Conservation (phyloP, 306 rosid genomes). For the Vigna radiata region DNA sequence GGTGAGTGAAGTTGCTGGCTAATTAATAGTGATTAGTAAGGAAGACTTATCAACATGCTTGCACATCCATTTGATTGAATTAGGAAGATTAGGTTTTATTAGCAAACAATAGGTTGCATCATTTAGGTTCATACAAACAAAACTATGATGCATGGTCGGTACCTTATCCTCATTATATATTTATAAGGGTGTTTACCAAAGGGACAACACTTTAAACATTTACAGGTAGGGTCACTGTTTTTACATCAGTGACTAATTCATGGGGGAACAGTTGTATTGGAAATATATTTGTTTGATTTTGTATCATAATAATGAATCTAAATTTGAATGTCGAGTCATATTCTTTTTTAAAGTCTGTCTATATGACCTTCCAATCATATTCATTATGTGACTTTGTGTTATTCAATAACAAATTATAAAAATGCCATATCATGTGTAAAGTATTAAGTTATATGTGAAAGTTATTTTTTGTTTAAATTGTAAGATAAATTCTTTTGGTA, state of each 20-base stretch:
- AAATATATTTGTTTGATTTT: no score
- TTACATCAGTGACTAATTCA: neutral
- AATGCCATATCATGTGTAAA: neutral
- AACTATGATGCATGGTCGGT: conserved; percentile 65
- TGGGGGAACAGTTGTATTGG: no score
- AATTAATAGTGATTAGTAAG: neutral
- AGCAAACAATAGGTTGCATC: conserved; percentile 42
- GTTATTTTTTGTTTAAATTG: no score
- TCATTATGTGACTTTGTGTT: no score
- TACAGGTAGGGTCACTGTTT: neutral
- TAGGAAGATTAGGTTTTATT: conserved; percentile 51
- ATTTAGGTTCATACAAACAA: conserved; percentile 38
- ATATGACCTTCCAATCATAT: neutral
- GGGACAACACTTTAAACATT: conserved; percentile 6
- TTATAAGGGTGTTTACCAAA: neutral
- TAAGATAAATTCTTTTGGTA: no score
- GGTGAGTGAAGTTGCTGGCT: conserved; percentile 5
- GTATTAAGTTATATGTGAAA: neutral
- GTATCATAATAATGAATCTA: neutral
- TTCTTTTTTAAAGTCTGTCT: no score
- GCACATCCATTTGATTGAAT: neutral
- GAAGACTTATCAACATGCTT: conserved; percentile 33
- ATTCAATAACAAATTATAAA: no score
- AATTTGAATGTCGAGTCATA: neutral
- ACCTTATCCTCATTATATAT: conserved; percentile 46